Evolutionary conservation across 225 moss, liverwort and hornwort genomes (phyloP).

Genomic region (Climacium dendroides): DNA sequence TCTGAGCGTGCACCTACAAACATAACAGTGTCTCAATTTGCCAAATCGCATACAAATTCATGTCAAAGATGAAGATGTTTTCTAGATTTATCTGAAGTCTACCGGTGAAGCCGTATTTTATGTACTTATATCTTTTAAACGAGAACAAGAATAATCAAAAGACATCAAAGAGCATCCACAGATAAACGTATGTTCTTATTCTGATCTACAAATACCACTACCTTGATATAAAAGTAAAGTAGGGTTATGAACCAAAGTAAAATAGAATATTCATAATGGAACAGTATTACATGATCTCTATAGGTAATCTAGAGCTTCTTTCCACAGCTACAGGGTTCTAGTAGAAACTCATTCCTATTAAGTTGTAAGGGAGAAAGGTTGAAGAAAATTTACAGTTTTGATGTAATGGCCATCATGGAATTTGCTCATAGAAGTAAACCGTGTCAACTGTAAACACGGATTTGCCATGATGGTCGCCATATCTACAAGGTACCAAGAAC

Average conservation of each 20-base stretch:
- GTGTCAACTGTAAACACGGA: conserved; percentile 11
- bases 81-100: neutral
- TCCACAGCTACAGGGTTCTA: neutral
- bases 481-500: conserved; percentile 6
- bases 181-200: neutral
- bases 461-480: conserved; percentile 28
- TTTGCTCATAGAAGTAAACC: neutral
- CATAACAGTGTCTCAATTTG: neutral
- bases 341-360: neutral
- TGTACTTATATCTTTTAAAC: neutral
- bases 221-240: neutral
- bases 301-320: neutral
- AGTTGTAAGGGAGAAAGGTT: neutral
- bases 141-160: neutral
- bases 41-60: neutral
- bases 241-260: neutral
- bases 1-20: conserved; percentile 19
- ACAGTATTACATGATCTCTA: neutral
- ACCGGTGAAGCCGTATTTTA: neutral
- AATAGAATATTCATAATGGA: neutral
- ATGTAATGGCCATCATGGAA: neutral
- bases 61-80: neutral
- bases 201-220: neutral
- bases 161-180: neutral
- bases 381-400: conserved; percentile 13